phyloP scores from a whole-genome alignment of 768 basidiomycete species.

The Crassisporium funariophilum region DNA sequence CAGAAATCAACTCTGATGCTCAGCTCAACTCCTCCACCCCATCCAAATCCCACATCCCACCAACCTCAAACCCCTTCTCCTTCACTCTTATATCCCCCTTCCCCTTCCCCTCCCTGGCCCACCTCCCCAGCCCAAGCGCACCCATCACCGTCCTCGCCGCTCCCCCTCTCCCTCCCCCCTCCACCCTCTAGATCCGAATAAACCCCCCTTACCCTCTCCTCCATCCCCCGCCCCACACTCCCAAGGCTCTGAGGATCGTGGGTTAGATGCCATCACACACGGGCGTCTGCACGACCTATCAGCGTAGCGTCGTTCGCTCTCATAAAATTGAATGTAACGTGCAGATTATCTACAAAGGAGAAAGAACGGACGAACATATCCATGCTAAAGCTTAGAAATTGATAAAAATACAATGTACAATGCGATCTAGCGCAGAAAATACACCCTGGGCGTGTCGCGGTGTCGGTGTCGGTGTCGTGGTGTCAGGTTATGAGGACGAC shows the following conservation, averaged over 20 bases:
- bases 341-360: too few species aligned
- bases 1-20: constrained; percentile 13
- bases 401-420: too few species aligned
- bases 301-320: too few species aligned
- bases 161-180: constrained; percentile 1
- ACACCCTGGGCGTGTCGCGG: too few species aligned
- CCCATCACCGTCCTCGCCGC: constrained; percentile 3
- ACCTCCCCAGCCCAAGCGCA: background rate
- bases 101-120: constrained; percentile 1
- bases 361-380: too few species aligned
- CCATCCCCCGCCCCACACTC: constrained; percentile 54
- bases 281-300: constrained; percentile 78
- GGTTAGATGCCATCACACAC: constrained; percentile 58
- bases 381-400: too few species aligned
- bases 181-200: constrained; percentile 5
- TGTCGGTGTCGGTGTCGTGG: too few species aligned
- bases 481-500: too few species aligned
- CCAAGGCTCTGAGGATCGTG: constrained; percentile 63
- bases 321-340: too few species aligned
- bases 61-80: too few species aligned
- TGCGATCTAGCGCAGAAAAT: too few species aligned
- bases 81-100: too few species aligned
- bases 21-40: constrained; percentile 15
- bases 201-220: constrained; percentile 29
- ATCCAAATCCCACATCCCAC: constrained; percentile 16